Evolutionary conservation across 306 rosid genomes (phyloP).

Genomic region (Ormosia semicastrata): DNA sequence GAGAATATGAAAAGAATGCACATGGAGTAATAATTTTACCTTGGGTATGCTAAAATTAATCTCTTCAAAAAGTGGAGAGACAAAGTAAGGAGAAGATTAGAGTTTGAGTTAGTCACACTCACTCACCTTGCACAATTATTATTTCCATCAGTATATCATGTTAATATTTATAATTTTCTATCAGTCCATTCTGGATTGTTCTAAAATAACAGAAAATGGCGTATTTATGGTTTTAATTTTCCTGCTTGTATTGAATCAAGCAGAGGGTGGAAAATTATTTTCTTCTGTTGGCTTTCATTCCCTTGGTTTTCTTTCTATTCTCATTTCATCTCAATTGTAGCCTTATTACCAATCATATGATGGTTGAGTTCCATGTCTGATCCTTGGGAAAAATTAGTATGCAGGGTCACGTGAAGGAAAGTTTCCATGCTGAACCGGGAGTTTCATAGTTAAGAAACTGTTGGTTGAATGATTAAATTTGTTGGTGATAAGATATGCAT

Average conservation of each 20-base stretch:
- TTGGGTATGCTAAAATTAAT: no score
- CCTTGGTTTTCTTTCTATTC: not conserved
- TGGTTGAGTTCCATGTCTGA: not conserved
- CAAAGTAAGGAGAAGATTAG: not conserved
- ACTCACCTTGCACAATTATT: not conserved
- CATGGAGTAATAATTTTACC: no score
- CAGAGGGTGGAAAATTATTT: not conserved
- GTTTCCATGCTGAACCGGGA: not conserved
- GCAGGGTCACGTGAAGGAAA: not conserved
- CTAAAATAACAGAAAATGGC: not conserved
- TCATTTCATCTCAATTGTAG: not conserved
- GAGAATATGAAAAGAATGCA: no score
- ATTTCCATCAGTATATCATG: not conserved
- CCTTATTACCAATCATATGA: not conserved
- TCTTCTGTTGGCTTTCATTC: not conserved
- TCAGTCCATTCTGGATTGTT: not conserved
- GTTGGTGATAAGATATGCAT: no score
- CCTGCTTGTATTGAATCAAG: not conserved
- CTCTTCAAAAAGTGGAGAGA: no score
- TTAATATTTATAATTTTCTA: not conserved
- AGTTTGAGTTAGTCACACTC: not conserved
- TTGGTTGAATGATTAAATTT: not conserved
- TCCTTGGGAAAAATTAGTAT: not conserved
- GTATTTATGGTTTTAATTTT: not conserved
- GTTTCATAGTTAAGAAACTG: not conserved